Conservation (phyloP, 1,139 yeast genomes). For the Suhomyces ambrosiae region DNA sequence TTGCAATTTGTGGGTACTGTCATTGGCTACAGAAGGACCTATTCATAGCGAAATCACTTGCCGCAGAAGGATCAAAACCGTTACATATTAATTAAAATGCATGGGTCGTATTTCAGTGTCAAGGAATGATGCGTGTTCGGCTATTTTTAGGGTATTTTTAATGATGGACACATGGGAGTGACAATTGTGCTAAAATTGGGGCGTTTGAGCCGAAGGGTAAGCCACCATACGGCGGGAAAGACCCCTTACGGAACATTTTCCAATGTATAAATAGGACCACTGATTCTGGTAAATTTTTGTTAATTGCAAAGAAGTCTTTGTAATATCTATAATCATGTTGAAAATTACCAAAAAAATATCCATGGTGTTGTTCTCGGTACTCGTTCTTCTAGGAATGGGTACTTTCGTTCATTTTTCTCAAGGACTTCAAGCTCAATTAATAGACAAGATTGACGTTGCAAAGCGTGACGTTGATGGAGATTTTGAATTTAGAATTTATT, state of each 20-base stretch:
- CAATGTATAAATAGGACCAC: background rate
- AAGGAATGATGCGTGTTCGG: constrained; percentile 1
- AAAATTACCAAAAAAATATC: constrained; percentile 3
- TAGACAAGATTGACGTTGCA: background rate
- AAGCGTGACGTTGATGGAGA: constrained; percentile 7
- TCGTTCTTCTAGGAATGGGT: constrained; percentile 7
- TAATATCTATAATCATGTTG: background rate
- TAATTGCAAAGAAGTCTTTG: too few relatives aligned
- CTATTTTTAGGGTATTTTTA: too few relatives aligned
- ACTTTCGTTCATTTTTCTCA: constrained; percentile 8
- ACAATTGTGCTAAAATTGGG: too few relatives aligned
- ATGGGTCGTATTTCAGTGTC: constrained; percentile 1
- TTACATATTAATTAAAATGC: background rate
- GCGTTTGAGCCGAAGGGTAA: too few relatives aligned
- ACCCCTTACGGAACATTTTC: background rate
- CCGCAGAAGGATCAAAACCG: constrained; percentile 2
- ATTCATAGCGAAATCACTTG: too few relatives aligned
- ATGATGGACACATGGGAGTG: background rate
- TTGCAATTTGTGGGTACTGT: too few relatives aligned
- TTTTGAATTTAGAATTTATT: constrained; percentile 22
- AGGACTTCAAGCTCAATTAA: background rate
- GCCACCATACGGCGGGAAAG: too few relatives aligned
- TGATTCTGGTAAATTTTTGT: background rate
- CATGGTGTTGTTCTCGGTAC: constrained; percentile 3
- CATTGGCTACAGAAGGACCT: too few relatives aligned